phyloP scores from a whole-genome alignment of 1,139 yeast genomes.

The Pichia sp. region DNA sequence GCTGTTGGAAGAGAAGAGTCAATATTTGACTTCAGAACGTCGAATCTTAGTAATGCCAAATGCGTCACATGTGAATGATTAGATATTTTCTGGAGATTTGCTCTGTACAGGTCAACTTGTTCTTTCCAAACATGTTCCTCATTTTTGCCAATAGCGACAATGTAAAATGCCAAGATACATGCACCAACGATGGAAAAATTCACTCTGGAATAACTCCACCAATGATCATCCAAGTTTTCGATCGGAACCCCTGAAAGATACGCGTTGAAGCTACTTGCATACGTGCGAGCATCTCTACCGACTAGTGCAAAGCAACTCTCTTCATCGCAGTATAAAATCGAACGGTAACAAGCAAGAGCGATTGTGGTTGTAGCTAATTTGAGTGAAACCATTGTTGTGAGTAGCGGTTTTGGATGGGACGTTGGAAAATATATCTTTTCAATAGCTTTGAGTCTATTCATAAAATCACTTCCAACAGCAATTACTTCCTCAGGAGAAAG shows the following conservation, averaged over 20 bases:
- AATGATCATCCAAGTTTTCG: not conserved
- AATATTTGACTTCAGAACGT: not conserved
- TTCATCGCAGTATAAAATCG: not conserved
- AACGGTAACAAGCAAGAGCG: not conserved
- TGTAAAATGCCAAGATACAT: not conserved
- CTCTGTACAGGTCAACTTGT: not conserved
- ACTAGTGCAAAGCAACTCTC: not conserved
- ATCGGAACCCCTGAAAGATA: not conserved
- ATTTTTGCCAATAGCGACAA: not conserved
- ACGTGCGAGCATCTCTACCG: not conserved
- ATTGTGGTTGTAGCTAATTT: not conserved
- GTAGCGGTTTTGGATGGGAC: not conserved
- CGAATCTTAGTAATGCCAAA: not conserved
- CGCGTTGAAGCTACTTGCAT: not conserved
- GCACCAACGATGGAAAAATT: not conserved
- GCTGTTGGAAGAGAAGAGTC: not conserved
- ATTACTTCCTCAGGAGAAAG: not conserved
- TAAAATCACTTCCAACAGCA: not conserved
- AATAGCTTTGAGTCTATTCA: not conserved
- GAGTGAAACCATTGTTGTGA: not conserved
- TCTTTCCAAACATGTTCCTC: not conserved
- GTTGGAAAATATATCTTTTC: not conserved
- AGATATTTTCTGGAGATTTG: not conserved
- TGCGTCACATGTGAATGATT: constrained; percentile 1
- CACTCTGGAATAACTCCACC: not conserved